These are phyloP conservation scores for Rhizopus delemar DNA, from an alignment of 371 early-diverging fungal genomes.

Conservation along the genomic window DNA sequence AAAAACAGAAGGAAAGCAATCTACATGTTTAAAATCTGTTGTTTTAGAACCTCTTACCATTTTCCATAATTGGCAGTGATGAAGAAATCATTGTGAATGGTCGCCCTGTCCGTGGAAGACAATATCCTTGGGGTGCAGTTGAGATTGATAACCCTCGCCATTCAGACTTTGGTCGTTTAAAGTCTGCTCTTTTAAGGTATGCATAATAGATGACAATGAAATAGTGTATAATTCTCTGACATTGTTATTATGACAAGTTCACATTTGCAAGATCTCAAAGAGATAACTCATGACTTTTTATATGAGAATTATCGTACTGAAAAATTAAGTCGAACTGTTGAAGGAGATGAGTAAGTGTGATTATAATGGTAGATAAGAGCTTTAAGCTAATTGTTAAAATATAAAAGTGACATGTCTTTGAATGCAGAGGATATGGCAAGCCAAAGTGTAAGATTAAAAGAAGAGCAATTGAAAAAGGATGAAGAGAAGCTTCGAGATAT, in stretches of 20 bases:
- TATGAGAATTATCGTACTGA: slow-evolving; percentile 93
- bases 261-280: slow-evolving; percentile 93
- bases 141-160: slow-evolving; percentile 89
- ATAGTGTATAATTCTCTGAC: no score
- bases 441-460: slow-evolving; percentile 55
- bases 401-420: slow-evolving; percentile 38
- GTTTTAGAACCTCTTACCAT: slow-evolving; percentile 81
- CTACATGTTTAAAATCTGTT: background rate
- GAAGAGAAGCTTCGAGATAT: slow-evolving; percentile 67
- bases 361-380: no score
- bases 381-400: no score
- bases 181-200: slow-evolving; percentile 84
- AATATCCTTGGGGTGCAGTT: slow-evolving; percentile 99
- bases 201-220: no score
- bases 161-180: slow-evolving; percentile 96
- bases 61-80: slow-evolving; percentile 95
- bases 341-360: slow-evolving; percentile 54
- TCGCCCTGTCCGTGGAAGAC: slow-evolving; percentile 86
- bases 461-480: slow-evolving; percentile 65
- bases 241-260: slow-evolving; percentile 56
- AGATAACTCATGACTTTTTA: slow-evolving; percentile 79
- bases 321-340: slow-evolving; percentile 76
- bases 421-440: slow-evolving; percentile 58
- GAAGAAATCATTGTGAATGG: slow-evolving; percentile 84
- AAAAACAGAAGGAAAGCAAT: background rate